phyloP scores from a whole-genome alignment of 345 rosid genomes.

The Eucalyptus victrix region DNA sequence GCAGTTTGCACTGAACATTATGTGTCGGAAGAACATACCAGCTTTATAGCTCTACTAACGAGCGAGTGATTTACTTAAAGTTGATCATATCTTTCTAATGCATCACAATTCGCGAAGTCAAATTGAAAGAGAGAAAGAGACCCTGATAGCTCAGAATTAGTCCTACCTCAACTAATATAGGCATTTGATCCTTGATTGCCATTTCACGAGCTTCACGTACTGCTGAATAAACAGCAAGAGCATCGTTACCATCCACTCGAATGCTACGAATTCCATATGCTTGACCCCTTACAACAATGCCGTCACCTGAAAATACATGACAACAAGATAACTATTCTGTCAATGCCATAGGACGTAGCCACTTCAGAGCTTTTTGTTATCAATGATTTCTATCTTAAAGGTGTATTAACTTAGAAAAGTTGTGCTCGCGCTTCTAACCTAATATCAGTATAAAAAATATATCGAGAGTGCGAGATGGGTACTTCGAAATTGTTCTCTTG shows the following conservation, averaged over 20 bases:
- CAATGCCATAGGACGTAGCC: background rate
- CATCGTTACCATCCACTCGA: slow-evolving; percentile 83
- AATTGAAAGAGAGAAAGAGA: background rate
- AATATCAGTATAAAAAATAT: background rate
- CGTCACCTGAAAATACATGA: slow-evolving; percentile 43
- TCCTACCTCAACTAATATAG: slow-evolving; percentile 57
- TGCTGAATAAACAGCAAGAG: slow-evolving; percentile 62
- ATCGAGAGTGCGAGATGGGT: background rate
- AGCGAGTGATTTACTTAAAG: background rate
- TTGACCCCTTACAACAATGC: slow-evolving; percentile 62
- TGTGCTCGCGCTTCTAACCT: background rate
- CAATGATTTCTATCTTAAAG: background rate
- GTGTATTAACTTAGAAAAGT: background rate
- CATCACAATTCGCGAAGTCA: background rate
- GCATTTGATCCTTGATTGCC: slow-evolving; percentile 50
- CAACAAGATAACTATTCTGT: background rate
- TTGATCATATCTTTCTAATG: background rate
- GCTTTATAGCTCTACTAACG: background rate
- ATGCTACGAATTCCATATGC: slow-evolving; percentile 72
- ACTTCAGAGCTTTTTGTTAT: background rate
- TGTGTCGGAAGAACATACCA: background rate
- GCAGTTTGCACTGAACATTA: background rate
- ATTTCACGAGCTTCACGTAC: slow-evolving; percentile 48
- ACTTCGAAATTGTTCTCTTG: slow-evolving; percentile 74
- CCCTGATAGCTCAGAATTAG: background rate